phyloP scores from a whole-genome alignment of 2,329 filamentous ascomycete species.

The Neodidymelliopsis sp. region DNA sequence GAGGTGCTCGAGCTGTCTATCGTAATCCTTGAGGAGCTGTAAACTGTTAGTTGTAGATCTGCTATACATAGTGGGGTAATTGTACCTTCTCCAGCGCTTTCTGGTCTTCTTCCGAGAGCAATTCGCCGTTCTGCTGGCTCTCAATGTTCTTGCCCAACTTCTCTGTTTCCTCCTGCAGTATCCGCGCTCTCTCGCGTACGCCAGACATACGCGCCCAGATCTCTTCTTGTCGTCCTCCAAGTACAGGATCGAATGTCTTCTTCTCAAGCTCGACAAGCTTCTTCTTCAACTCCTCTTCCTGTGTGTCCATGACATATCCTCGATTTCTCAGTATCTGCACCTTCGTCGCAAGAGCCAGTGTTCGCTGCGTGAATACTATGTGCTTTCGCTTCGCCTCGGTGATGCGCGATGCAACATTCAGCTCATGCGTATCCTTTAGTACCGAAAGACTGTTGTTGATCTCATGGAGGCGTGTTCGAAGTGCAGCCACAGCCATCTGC shows the following conservation, averaged over 20 bases:
- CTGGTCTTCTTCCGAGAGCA: constrained; percentile 73
- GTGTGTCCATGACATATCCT: constrained; percentile 79
- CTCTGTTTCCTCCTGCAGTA: constrained; percentile 76
- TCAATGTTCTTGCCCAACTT: constrained; percentile 62
- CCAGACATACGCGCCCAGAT: constrained; percentile 84
- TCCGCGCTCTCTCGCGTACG: constrained; percentile 74
- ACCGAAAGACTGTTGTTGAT: constrained; percentile 78
- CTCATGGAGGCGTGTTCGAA: constrained; percentile 77
- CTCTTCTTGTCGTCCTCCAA: constrained; percentile 80
- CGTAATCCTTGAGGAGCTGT: constrained; percentile 80
- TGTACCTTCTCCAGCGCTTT: constrained; percentile 77
- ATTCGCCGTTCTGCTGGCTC: constrained; percentile 55
- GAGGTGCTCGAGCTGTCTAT: constrained; percentile 78
- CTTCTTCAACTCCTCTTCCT: constrained; percentile 79
- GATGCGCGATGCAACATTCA: constrained; percentile 76
- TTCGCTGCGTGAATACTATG: constrained; percentile 74
- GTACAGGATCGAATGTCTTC: constrained; percentile 74
- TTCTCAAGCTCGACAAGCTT: constrained; percentile 75
- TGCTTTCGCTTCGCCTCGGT: constrained; percentile 77
- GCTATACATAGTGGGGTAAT: neutral
- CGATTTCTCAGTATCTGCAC: constrained; percentile 82
- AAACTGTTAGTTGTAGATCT: neutral
- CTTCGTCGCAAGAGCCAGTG: constrained; percentile 76
- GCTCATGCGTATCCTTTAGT: constrained; percentile 78
- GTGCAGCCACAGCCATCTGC: constrained; percentile 71